Evolutionary conservation across 306 rosid species (phyloP), one percentile per base, ranked within the genome.

Genomic region (Prosopis cineraria): DNA sequence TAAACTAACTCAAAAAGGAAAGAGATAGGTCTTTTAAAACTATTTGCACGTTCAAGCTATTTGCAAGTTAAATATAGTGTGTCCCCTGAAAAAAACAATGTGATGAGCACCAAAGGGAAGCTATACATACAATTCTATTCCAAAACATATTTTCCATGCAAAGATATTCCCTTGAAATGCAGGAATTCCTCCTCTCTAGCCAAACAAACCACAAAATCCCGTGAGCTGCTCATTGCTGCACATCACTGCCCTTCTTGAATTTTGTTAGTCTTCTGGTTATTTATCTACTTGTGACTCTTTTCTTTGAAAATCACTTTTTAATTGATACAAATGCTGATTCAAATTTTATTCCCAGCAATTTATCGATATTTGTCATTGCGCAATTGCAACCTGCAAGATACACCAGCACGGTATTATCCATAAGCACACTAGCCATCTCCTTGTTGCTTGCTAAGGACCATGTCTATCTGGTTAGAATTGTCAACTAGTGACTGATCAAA

Each of bases 361-460:
- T 66, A 0, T 67, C 70, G 74, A 68, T 53, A 45, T 60, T 66
- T 20, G 31, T 36, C 48, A 58, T 47, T 48, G 60, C 29, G 63
- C 84, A 73, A 52, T 67, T 78, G 43, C 45, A 72, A 45, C 72
- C 84, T 37, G 47, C 78, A 10, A 76, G 75, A 41, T 66, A 82
- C 75, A 60, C 27, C 70, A 76, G 60, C 73, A 59, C 59, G 10
- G 67, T 31, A 30, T 71, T 84, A 40, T 78, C 90, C 17, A 34
- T 74, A 68, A 71, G 75, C 81, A 84, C 77, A 78, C 41, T 80
- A 41, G 68, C 88, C 72, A 58, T 52, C 75, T 44, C 87, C 55
- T 43, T 79, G 78, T 44, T 86, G 5, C 67, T 16, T 60, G 3
- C 7, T 30, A 14, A 50, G 30, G 22, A 60, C 22, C 67, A 14